These are phyloP conservation scores for Aegilops longissima DNA, from an alignment of 176 grass and related monocot species.

Conservation along the genomic window DNA sequence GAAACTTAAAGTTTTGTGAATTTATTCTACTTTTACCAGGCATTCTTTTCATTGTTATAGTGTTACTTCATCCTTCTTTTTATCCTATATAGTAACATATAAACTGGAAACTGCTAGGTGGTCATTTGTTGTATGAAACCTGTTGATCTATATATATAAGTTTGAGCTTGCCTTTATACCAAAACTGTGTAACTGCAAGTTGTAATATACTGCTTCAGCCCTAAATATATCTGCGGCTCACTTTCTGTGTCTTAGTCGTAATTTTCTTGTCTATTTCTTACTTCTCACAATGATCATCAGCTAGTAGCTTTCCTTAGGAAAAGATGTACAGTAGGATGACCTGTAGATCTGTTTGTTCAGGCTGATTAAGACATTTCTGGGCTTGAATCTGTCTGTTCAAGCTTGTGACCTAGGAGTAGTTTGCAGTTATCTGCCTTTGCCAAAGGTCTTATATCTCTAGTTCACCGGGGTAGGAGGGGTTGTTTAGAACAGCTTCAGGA, in stretches of 20 bases:
- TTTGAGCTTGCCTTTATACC: neutral
- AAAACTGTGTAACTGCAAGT: neutral
- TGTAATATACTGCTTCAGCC: neutral
- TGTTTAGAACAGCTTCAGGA: conserved; percentile 7
- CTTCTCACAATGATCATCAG: neutral
- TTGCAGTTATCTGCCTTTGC: neutral
- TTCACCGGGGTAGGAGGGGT: neutral
- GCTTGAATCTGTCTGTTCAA: neutral
- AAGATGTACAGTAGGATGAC: neutral
- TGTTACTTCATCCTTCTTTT: conserved; percentile 5
- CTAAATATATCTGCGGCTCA: neutral
- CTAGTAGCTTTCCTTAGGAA: neutral
- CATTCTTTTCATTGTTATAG: neutral
- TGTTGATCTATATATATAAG: conserved; percentile 10
- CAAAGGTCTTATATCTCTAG: neutral
- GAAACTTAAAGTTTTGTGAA: neutral
- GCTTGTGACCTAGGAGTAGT: neutral
- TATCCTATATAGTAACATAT: conserved; percentile 5
- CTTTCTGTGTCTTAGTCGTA: neutral
- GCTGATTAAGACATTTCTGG: neutral
- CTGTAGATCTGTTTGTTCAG: conserved; percentile 6
- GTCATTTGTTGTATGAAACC: neutral
- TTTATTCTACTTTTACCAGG: conserved; percentile 1
- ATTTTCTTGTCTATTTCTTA: neutral
- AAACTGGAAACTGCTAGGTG: conserved; percentile 1